Conservation (phyloP, 179 eudicot species). For the Amaranthus tricolor region DNA sequence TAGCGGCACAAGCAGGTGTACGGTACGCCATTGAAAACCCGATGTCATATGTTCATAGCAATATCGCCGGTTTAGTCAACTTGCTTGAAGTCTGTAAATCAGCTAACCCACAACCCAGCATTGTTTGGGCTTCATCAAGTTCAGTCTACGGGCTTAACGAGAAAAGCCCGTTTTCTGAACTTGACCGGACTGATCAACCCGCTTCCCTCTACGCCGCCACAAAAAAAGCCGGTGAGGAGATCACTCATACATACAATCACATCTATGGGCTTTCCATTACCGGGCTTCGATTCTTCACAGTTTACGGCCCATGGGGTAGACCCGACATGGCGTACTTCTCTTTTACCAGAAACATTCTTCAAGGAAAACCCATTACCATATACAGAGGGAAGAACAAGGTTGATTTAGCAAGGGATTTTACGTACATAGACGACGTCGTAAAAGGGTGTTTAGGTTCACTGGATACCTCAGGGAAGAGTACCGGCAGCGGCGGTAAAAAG, state of each 20-base stretch:
- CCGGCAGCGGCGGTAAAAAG: conserved; percentile 44
- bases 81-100: conserved; percentile 34
- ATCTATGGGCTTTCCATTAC: conserved; percentile 40
- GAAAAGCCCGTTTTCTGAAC: conserved; percentile 37
- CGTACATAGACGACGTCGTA: conserved; percentile 40
- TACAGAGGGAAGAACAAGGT: conserved; percentile 36
- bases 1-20: conserved; percentile 43
- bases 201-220: conserved; percentile 45
- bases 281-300: conserved; percentile 40
- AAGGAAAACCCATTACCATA: conserved; percentile 38
- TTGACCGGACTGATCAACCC: conserved; percentile 37
- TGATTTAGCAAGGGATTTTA: conserved; percentile 35
- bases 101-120: conserved; percentile 37
- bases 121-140: conserved; percentile 45
- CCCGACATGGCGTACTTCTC: conserved; percentile 47
- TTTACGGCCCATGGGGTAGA: conserved; percentile 43
- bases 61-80: conserved; percentile 37
- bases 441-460: conserved; percentile 39
- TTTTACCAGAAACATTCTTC: conserved; percentile 34
- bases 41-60: conserved; percentile 35
- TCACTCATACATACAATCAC: conserved; percentile 43
- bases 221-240: conserved; percentile 41
- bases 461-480: conserved; percentile 33
- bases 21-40: conserved; percentile 43
- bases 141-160: conserved; percentile 43